phyloP scores from a whole-genome alignment of 805 yeast genomes.

The Yarrowia deformans region DNA sequence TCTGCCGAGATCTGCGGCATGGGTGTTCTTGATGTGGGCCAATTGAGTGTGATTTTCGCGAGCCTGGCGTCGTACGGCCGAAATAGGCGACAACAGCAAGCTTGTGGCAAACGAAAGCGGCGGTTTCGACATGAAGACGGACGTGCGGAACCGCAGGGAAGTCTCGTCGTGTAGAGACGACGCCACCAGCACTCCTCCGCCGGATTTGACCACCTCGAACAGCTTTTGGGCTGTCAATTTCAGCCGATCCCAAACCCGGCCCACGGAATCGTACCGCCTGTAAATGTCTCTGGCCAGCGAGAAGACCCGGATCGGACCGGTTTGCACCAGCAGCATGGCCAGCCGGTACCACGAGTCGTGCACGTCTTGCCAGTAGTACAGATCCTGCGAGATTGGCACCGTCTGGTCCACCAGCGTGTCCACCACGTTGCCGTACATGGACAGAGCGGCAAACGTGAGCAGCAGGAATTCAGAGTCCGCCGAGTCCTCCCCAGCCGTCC shows the following conservation, averaged over 20 bases:
- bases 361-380: constrained; percentile 58
- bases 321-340: constrained; percentile 54
- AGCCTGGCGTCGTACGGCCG: constrained; percentile 16
- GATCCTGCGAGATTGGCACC: constrained; percentile 54
- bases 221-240: constrained; percentile 22
- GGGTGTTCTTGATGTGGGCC: constrained; percentile 23
- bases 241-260: constrained; percentile 24
- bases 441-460: constrained; percentile 48
- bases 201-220: constrained; percentile 7
- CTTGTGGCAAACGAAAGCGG: constrained; percentile 28
- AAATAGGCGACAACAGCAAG: constrained; percentile 20
- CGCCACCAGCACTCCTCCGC: constrained; percentile 5
- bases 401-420: constrained; percentile 54
- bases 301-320: constrained; percentile 41
- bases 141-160: constrained; percentile 5
- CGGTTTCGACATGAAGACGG: constrained; percentile 21
- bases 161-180: constrained; percentile 24
- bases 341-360: constrained; percentile 50
- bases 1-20: constrained; percentile 29
- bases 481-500: background rate
- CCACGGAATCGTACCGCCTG: constrained; percentile 11
- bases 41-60: constrained; percentile 9
- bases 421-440: constrained; percentile 51
- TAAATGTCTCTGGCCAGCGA: constrained; percentile 15
- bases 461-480: constrained; percentile 15